A percentile compares a stretch with the other conserved stretches of the same genome.
phyloP scores from a whole-genome alignment of 2,329 filamentous ascomycete genomes.

The Gliomastix tumulicola region DNA sequence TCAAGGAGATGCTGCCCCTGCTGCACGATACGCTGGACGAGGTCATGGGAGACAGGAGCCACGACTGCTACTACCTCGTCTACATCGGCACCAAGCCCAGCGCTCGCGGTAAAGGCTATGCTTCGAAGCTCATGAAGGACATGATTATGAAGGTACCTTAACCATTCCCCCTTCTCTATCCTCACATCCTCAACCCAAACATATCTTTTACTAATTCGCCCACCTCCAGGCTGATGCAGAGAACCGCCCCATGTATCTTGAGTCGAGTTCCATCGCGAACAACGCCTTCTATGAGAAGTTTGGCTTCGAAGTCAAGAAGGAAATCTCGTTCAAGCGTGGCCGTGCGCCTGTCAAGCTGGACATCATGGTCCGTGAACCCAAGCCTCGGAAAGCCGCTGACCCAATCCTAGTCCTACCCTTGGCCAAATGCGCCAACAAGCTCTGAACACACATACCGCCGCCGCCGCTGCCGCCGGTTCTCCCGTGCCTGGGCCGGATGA shows the following conservation, averaged over 20 bases:
- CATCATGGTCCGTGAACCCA: conserved; percentile 77
- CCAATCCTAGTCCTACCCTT: too few species aligned
- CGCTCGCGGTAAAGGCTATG: conserved; percentile 67
- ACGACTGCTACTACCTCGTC: conserved; percentile 72
- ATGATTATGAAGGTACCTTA: conserved; percentile 59
- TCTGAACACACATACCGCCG: too few species aligned
- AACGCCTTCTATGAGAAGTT: conserved; percentile 67
- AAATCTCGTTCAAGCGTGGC: conserved; percentile 55
- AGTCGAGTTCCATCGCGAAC: conserved; percentile 66
- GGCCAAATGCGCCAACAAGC: too few species aligned
- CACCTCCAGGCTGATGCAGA: conserved; percentile 66
- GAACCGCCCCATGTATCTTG: conserved; percentile 65
- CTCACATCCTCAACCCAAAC: too few species aligned
- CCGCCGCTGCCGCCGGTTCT: too few species aligned
- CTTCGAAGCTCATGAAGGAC: conserved; percentile 61
- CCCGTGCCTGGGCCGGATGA: too few species aligned
- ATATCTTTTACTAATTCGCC: too few species aligned
- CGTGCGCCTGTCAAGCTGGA: conserved; percentile 57
- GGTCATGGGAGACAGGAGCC: conserved; percentile 60
- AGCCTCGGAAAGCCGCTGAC: conserved; percentile 15
- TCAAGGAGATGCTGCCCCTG: conserved; percentile 67
- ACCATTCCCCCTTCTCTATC: neutral
- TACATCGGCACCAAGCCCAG: conserved; percentile 72
- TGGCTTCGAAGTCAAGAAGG: conserved; percentile 60
- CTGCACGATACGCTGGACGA: conserved; percentile 65